These are phyloP conservation scores for Benincasa hispida DNA, from an alignment of 306 rosid genomes.

Conservation along the genomic window DNA sequence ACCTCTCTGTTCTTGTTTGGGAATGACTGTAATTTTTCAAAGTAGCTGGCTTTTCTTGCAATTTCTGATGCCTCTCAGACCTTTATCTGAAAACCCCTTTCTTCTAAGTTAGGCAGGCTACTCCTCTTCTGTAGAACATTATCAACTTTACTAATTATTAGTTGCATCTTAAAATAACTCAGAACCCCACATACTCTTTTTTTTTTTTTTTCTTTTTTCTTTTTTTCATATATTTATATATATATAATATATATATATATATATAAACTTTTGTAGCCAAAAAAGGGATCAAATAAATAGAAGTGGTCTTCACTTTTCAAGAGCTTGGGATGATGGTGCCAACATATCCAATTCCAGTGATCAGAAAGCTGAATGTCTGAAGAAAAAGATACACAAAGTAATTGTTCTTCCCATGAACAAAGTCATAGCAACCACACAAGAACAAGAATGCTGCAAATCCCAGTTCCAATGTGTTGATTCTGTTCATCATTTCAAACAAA, in stretches of 20 bases:
- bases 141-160: background rate
- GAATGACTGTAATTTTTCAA: slow-evolving; percentile 14
- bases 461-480: slow-evolving; percentile 72
- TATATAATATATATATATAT: background rate
- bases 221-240: background rate
- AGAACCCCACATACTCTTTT: background rate
- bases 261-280: background rate
- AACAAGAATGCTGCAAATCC: slow-evolving; percentile 86
- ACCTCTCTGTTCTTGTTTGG: slow-evolving; percentile 15
- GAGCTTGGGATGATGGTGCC: slow-evolving; percentile 87
- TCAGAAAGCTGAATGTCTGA: slow-evolving; percentile 67
- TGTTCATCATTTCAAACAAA: slow-evolving; percentile 17
- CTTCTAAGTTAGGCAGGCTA: slow-evolving; percentile 2
- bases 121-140: background rate
- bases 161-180: background rate
- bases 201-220: background rate
- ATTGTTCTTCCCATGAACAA: slow-evolving; percentile 77
- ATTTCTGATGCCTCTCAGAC: slow-evolving; percentile 10
- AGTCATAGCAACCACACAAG: slow-evolving; percentile 94
- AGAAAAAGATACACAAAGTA: slow-evolving; percentile 91
- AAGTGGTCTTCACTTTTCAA: background rate
- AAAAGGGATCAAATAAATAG: background rate
- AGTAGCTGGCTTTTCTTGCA: slow-evolving; percentile 8
- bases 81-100: background rate
- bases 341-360: slow-evolving; percentile 82